These are phyloP conservation scores for Babesia bigemina DNA, from an alignment of 169 alveolate species.

Conservation along the genomic window DNA sequence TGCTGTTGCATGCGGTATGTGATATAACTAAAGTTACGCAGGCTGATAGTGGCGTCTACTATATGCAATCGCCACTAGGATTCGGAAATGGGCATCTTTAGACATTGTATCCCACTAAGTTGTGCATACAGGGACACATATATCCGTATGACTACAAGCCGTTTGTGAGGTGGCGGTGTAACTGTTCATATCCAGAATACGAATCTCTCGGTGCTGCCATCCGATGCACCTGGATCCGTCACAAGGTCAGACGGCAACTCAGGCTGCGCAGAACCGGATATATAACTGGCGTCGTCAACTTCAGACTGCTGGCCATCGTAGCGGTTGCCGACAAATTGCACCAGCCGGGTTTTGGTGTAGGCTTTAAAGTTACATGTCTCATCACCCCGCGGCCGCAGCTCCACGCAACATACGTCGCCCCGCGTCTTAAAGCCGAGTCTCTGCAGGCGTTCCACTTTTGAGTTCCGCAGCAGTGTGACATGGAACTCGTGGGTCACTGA, in stretches of 20 bases:
- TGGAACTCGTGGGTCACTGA: constrained; percentile 57
- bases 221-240: constrained; percentile 31
- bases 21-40: too few species aligned
- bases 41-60: too few species aligned
- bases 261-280: constrained; percentile 34
- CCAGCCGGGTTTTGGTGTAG: constrained; percentile 33
- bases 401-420: constrained; percentile 56
- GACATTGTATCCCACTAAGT: too few species aligned
- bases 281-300: constrained; percentile 23
- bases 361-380: constrained; percentile 63
- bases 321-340: constrained; percentile 50
- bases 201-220: constrained; percentile 24
- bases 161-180: too few species aligned
- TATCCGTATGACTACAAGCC: too few species aligned
- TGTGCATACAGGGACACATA: too few species aligned
- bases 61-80: too few species aligned
- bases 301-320: constrained; percentile 40
- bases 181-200: constrained; percentile 53
- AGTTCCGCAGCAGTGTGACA: constrained; percentile 59
- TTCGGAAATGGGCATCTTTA: too few species aligned
- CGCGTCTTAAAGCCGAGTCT: constrained; percentile 10
- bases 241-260: constrained; percentile 42
- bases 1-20: too few species aligned
- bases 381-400: constrained; percentile 56
- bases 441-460: constrained; percentile 12